Evolutionary conservation across 108 stramenopile species (phyloP).

Genomic region (Nitzschia sp.): DNA sequence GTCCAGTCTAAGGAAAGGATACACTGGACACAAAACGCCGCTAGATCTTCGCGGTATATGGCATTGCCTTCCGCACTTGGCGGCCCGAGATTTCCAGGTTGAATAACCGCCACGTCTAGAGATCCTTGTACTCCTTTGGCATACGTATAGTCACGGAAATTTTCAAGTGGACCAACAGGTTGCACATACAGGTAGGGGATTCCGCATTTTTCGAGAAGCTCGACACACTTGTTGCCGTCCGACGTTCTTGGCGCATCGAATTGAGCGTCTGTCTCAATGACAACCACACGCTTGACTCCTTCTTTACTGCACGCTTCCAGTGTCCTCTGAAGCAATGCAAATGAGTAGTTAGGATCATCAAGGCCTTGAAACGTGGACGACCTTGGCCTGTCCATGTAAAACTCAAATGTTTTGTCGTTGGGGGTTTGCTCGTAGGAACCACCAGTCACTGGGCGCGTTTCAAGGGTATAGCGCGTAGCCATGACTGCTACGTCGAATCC

Average conservation of each 20-base stretch:
- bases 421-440: conserved; percentile 70
- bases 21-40: conserved; percentile 71
- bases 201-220: conserved; percentile 49
- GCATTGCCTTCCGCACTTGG: conserved; percentile 1
- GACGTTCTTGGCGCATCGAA: conserved; percentile 3
- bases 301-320: conserved; percentile 55
- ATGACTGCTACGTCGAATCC: conserved; percentile 65
- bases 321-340: conserved; percentile 44
- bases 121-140: conserved; percentile 63
- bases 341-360: conserved; percentile 23
- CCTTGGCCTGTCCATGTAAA: conserved; percentile 70
- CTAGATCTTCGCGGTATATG: conserved; percentile 73
- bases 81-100: conserved; percentile 1
- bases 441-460: conserved; percentile 57
- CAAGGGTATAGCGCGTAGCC: conserved; percentile 58
- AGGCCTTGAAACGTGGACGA: conserved; percentile 14
- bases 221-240: conserved; percentile 37
- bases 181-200: conserved; percentile 70
- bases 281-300: conserved; percentile 52
- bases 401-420: conserved; percentile 78
- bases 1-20: conserved; percentile 73
- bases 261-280: conserved; percentile 61
- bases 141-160: conserved; percentile 57
- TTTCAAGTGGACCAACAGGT: conserved; percentile 41
- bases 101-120: conserved; percentile 33